Percentiles rank a stretch among this genome's conserved stretches.
Evolutionary conservation across 345 rosid species (phyloP).

Genomic region (Citrus mangshanensis): DNA sequence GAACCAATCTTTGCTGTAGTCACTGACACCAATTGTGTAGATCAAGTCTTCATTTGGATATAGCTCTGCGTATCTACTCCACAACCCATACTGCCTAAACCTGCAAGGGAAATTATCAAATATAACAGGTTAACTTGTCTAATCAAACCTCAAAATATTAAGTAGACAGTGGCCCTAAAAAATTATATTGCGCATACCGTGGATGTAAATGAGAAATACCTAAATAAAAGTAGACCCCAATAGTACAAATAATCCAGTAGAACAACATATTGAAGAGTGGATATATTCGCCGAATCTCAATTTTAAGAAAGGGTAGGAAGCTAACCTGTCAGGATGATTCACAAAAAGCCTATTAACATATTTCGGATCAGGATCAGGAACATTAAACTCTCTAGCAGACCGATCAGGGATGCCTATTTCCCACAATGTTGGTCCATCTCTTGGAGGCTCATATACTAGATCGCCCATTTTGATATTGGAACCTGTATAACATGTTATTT

Average conservation of each 20-base stretch:
- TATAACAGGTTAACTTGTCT: neutral
- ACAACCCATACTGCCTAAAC: conserved; percentile 93
- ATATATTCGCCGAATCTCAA: neutral
- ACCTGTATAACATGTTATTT: conserved; percentile 33
- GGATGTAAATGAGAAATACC: neutral
- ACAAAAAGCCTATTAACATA: conserved; percentile 59
- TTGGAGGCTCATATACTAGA: conserved; percentile 68
- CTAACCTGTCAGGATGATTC: conserved; percentile 78
- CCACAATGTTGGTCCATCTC: conserved; percentile 90
- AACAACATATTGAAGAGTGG: neutral
- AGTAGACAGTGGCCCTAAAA: neutral
- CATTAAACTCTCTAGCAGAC: conserved; percentile 68
- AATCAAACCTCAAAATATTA: neutral
- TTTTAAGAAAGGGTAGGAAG: neutral
- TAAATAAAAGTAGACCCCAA: neutral
- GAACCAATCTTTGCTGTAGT: conserved; percentile 84
- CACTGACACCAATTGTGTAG: conserved; percentile 68
- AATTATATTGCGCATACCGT: neutral
- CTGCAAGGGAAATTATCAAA: conserved; percentile 33
- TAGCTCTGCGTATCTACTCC: conserved; percentile 78
- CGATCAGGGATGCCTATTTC: conserved; percentile 92
- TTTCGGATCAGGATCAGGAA: conserved; percentile 77
- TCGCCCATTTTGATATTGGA: conserved; percentile 52
- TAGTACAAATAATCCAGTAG: neutral
- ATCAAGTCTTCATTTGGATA: conserved; percentile 81